Base-by-base conservation (phyloP, 75 land plant genomes). In the Cryptomeria japonica region DNA sequence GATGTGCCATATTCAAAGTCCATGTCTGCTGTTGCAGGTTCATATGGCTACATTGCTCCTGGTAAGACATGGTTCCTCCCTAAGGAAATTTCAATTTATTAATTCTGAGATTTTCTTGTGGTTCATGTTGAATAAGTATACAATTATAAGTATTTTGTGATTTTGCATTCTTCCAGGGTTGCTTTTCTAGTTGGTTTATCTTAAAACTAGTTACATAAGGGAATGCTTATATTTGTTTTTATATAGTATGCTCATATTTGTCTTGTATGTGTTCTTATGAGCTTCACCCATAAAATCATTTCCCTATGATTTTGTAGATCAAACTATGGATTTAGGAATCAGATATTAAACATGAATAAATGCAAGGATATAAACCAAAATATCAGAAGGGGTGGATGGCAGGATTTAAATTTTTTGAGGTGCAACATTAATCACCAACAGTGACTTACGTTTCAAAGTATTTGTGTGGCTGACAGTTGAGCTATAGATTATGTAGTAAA, bases 41-140 rank as follows among this genome's bases (percentile, higher is more conserved):
- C 98, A 19, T 95, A 95, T 89, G 98, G 98, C 9, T 96, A 96
- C 87, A 96, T 96, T 61, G 98, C 98, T 49, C 98, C 98, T 55
- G 98, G 98, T 96, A 90, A 85, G 90, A 72, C 25, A 61, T 42
- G 42, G 37, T 19, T 56, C 58, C 64, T 5, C 37, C 56, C 25
- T 2, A 36, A 53, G 32, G 3, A 34, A 32, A 85, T 85, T 5
- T 64, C 6, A 49, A 36, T 85, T 85, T 34, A 22, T 41, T 44
- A 22, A 82, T 44, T 82, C 10, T 82, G 44, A 82, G 22, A 7
- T 42, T 39, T 82, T 51, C 16, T 80, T 42, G 37, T 12, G 1
- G 3, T 34, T 64, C n/a, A 64, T 64, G 28, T 64, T 28, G n/a
- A 28, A 64, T 6, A 64, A 13, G 37, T 3, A 75, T 34, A 25